Conservation (phyloP, 2,329 filamentous ascomycete species). For the Calonectria hongkongensis region DNA sequence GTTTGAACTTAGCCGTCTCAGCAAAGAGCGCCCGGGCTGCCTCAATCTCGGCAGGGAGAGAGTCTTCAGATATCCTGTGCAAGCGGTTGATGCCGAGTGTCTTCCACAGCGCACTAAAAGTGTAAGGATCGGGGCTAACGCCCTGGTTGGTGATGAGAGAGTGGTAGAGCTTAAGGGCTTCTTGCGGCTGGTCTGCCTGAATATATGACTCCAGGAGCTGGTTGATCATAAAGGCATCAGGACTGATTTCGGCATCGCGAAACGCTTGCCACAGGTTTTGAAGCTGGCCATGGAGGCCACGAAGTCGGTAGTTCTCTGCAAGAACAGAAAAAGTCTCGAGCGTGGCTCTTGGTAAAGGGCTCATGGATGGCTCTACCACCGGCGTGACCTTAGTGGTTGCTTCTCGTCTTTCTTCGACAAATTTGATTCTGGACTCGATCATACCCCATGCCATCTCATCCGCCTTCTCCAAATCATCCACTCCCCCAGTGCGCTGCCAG, state of each 20-base stretch:
- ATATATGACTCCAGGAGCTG: conserved; percentile 82
- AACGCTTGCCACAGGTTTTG: conserved; percentile 78
- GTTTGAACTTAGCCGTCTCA: conserved; percentile 69
- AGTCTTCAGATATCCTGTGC: conserved; percentile 57
- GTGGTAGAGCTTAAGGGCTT: conserved; percentile 74
- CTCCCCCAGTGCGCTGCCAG: conserved; percentile 80
- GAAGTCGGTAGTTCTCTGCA: conserved; percentile 81
- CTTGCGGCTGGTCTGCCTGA: conserved; percentile 72
- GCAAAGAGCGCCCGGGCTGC: conserved; percentile 66
- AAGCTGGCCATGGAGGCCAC: conserved; percentile 75
- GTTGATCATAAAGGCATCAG: conserved; percentile 86
- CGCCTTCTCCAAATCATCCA: conserved; percentile 74
- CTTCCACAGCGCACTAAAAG: conserved; percentile 81
- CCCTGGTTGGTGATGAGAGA: conserved; percentile 69
- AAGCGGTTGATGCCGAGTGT: conserved; percentile 71
- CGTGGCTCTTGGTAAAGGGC: conserved; percentile 74
- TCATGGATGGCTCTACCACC: conserved; percentile 26
- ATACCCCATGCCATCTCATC: conserved; percentile 85
- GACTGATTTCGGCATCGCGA: conserved; percentile 76
- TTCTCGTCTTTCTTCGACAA: conserved; percentile 70
- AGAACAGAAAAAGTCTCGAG: conserved; percentile 87
- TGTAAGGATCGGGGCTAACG: conserved; percentile 79
- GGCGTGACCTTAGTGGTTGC: conserved; percentile 24
- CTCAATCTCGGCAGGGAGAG: conserved; percentile 56
- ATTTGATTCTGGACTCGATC: conserved; percentile 80